A percentile compares a stretch with the other conserved stretches of the same genome.
Evolutionary conservation across 768 basidiomycete species (phyloP).

Genomic region (Russula abietina): DNA sequence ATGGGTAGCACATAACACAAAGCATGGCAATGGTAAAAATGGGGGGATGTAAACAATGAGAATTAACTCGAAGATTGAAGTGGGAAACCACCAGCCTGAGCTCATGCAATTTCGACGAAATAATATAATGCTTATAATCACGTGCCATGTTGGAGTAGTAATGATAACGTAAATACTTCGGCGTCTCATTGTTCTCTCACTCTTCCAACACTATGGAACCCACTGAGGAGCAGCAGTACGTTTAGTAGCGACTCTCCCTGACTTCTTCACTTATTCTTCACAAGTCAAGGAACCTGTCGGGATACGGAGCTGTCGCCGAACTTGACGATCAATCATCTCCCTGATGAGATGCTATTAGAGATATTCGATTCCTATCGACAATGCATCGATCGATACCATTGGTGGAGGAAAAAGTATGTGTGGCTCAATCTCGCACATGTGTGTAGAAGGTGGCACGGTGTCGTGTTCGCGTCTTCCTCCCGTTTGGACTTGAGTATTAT

Average conservation of each 20-base stretch:
- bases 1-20: no score
- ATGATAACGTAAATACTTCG: no score
- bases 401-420: constrained; percentile 23
- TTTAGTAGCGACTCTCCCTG: background rate
- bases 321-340: background rate
- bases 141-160: no score
- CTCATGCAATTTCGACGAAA: no score
- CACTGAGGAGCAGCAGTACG: background rate
- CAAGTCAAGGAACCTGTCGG: background rate
- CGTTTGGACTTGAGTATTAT: background rate
- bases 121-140: no score
- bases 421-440: constrained; percentile 11
- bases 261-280: background rate
- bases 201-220: no score
- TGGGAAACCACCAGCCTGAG: no score
- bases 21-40: no score
- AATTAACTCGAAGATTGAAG: no score
- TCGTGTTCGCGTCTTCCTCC: background rate
- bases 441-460: constrained; percentile 1
- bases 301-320: background rate
- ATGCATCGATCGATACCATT: background rate
- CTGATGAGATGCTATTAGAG: background rate
- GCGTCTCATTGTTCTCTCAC: no score
- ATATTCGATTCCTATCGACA: background rate
- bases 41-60: no score